These are phyloP conservation scores for Pythium coloratum DNA, from an alignment of 352 stramenopile species.

Conservation along the genomic window DNA sequence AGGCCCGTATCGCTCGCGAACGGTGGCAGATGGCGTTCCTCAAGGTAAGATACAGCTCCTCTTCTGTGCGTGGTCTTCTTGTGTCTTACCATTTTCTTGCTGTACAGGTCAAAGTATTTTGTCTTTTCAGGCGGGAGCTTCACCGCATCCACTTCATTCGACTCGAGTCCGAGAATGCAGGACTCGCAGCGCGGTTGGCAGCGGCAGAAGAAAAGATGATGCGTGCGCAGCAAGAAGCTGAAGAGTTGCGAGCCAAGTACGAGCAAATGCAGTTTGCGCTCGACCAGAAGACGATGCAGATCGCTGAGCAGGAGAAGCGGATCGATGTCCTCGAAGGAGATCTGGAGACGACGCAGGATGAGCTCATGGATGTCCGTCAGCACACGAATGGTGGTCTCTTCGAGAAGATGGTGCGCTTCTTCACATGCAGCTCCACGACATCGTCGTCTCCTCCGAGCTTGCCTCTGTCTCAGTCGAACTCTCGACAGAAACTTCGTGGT, in stretches of 20 bases:
- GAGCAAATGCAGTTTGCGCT: slow-evolving; percentile 56
- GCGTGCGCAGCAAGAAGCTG: slow-evolving; percentile 45
- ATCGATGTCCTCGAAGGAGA: slow-evolving; percentile 62
- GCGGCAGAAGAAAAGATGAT: slow-evolving; percentile 44
- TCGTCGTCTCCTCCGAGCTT: slow-evolving; percentile 42
- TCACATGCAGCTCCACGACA: slow-evolving; percentile 64
- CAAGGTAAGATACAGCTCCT: slow-evolving; percentile 39
- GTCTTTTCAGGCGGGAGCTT: slow-evolving; percentile 62
- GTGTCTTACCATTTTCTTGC: slow-evolving; percentile 6
- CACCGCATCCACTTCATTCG: slow-evolving; percentile 69
- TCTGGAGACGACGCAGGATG: slow-evolving; percentile 47
- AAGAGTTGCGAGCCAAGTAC: slow-evolving; percentile 46
- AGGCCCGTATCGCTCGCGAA: slow-evolving; percentile 59
- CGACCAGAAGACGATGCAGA: slow-evolving; percentile 47
- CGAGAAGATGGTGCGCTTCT: slow-evolving; percentile 83
- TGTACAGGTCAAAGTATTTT: slow-evolving; percentile 36
- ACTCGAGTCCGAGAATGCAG: slow-evolving; percentile 67
- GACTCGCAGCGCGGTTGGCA: slow-evolving; percentile 39
- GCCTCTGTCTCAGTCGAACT: slow-evolving; percentile 29
- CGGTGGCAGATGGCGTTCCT: slow-evolving; percentile 68
- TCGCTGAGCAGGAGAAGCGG: slow-evolving; percentile 59
- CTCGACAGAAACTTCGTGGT: slow-evolving; percentile 14
- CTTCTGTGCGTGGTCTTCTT: background rate
- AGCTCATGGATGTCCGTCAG: slow-evolving; percentile 54
- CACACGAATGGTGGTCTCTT: slow-evolving; percentile 39